A percentile compares a stretch with the other conserved stretches of the same genome.
These are phyloP conservation scores for Metschnikowia matae DNA, from an alignment of 805 yeast genomes.

Conservation along the genomic window DNA sequence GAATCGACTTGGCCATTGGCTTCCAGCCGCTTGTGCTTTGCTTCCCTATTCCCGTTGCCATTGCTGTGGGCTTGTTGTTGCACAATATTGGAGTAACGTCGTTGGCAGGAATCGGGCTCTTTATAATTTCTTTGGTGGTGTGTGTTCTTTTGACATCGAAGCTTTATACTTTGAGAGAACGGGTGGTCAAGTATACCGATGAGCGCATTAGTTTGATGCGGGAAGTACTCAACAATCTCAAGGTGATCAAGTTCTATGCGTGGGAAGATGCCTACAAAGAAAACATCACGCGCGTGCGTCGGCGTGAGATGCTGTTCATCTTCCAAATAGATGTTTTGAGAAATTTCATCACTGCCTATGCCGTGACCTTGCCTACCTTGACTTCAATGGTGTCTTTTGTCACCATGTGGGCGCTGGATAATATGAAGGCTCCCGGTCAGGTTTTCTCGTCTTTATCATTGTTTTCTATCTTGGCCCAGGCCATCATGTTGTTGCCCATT, in stretches of 20 bases:
- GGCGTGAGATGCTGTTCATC: constrained; percentile 36
- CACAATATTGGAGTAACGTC: constrained; percentile 37
- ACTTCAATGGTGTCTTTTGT: constrained; percentile 45
- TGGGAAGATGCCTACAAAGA: constrained; percentile 44
- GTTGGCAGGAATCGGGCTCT: constrained; percentile 40
- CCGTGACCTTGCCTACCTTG: constrained; percentile 40
- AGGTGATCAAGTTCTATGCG: constrained; percentile 43
- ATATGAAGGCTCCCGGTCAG: constrained; percentile 31
- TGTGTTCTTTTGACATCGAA: constrained; percentile 34
- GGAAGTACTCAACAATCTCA: constrained; percentile 38
- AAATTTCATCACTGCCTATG: constrained; percentile 41
- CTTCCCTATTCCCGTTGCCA: constrained; percentile 41
- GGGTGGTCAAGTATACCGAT: constrained; percentile 38
- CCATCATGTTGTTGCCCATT: constrained; percentile 40
- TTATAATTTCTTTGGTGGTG: constrained; percentile 30
- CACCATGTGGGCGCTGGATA: constrained; percentile 44
- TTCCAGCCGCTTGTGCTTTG: constrained; percentile 40
- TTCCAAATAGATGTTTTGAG: constrained; percentile 41
- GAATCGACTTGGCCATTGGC: constrained; percentile 43
- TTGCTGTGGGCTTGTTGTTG: constrained; percentile 35
- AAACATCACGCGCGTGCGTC: constrained; percentile 33
- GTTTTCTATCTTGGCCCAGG: constrained; percentile 41
- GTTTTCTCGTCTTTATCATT: constrained; percentile 42
- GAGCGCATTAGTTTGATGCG: constrained; percentile 40
- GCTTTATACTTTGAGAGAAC: constrained; percentile 34